These are phyloP conservation scores for Carex cristatella DNA, from an alignment of 176 grass and related monocot genomes.

Conservation along the genomic window DNA sequence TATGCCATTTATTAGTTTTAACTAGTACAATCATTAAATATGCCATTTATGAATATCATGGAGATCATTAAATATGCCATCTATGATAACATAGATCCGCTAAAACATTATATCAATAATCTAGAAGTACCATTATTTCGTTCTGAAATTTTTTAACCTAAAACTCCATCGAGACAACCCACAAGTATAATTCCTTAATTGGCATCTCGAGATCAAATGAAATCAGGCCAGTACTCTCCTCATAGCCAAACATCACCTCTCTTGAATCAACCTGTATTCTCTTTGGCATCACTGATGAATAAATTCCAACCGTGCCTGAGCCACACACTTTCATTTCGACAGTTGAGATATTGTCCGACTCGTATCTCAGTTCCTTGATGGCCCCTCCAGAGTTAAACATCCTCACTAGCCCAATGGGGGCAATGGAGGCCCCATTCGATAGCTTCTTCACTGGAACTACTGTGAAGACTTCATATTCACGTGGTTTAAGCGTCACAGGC, in stretches of 20 bases:
- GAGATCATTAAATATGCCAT: too few species aligned
- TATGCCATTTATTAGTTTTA: too few species aligned
- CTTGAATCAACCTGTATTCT: constrained; percentile 28
- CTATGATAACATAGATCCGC: too few species aligned
- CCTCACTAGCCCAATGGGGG: constrained; percentile 44
- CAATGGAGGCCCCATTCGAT: constrained; percentile 41
- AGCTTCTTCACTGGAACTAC: constrained; percentile 43
- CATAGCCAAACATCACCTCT: constrained; percentile 35
- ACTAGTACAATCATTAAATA: background rate
- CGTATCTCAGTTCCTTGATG: constrained; percentile 29
- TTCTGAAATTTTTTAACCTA: constrained; percentile 16
- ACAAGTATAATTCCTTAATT: constrained; percentile 39
- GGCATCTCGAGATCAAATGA: constrained; percentile 38
- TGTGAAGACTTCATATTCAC: constrained; percentile 68
- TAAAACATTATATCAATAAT: background rate
- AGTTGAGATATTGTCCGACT: background rate
- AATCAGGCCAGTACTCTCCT: constrained; percentile 29
- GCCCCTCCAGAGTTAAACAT: constrained; percentile 86
- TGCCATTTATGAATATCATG: too few species aligned
- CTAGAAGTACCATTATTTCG: background rate
- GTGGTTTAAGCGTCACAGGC: constrained; percentile 53
- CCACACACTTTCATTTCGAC: constrained; percentile 38
- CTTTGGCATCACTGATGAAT: constrained; percentile 45
- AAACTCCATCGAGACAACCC: constrained; percentile 35
- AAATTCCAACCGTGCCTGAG: constrained; percentile 36